Evolutionary conservation across 2,329 filamentous ascomycete genomes (phyloP), one percentile per base, ranked within the genome.

Genomic region (Xylariaceae sp.): DNA sequence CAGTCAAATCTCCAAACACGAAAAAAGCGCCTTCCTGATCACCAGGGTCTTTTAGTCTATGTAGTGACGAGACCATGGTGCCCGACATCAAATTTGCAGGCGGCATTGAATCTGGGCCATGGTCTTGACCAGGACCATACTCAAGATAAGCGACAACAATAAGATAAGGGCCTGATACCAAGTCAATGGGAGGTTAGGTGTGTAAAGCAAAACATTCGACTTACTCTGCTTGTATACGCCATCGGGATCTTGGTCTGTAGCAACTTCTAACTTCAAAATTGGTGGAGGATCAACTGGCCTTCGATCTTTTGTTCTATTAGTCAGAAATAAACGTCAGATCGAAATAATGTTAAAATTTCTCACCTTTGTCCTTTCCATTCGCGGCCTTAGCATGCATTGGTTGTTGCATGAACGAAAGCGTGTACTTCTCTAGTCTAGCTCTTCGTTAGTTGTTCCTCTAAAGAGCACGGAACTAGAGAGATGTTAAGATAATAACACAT

Each of bases 271-370:
- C 73, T 93, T 86, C 39, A 96, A 77, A 63, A 96, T 89, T 35
- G 91, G 91, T 10, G 91, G 91, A 45, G 92, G 91, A 69, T 96
- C 91, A 65, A 96, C 84, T 6, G 91, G 90, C 72, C 95, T 95
- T 62, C 91, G 86, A 67, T 90, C 88, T 89, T 61, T 50, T 57
- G 48, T 46, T 41, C 42, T 29, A 50, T 57, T 20, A 54, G 51
- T 52, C 21, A 49, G 9, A 15, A 15, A 24, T 40, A 8, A 18
- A 13, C 42, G 43, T 43, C 21, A 35, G 26, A 16, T 15, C 35
- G 30, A 20, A 33, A 46, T 42, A n/a, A 15, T 15, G 26, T 40
- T 35, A 32, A 23, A 24, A 6, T 11, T 9, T 18, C 54, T 60
- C 55, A 67, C 66, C 66, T 64, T 68, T 68, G 51, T 68, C 66